Evolutionary conservation across 139 green algal species (phyloP), one percentile per base, ranked within the genome.

Genomic region (Chlorella sp.): DNA sequence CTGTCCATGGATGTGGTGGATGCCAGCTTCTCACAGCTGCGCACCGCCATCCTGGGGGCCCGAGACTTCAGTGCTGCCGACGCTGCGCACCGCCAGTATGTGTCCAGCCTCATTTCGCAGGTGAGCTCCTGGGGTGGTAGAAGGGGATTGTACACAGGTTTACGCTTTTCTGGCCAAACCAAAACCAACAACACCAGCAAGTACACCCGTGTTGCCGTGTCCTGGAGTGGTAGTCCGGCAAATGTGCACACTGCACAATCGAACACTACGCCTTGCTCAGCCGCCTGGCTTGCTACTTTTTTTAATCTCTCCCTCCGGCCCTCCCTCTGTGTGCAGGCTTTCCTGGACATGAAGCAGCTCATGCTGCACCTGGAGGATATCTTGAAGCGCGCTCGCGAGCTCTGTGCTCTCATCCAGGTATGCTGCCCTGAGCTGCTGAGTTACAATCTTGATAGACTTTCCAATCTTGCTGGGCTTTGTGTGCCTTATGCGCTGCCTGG

Each of bases 1-100:
- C 76, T 92, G 61, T 93, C 96, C 87, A 91, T 95, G n/a, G 97
- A 99, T 57, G 97, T 99, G 42, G 95, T 98, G 22, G 96, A 97
- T 85, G 89, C 91, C 32, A 92, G 94, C 90, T 96, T 92, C 73
- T 81, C 42, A 0, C 48, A 87, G 68, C 93, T 99, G 87, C 81
- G 91, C 40, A 48, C 92, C 11, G 82, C 87, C 15, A 90, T 98
- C 7, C 87, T 81, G 0, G 83, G 90, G 36, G 95, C 95, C 21
- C 81, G 93, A 68, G 96, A 97, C 89, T 97, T 97, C 87, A 92
- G 71, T 15, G 93, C 96, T 76, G 93, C 95, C 12, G 93, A 96
- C 87, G 87, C 91, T 11, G 92, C 95, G 28, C 96, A 98, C 76
- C 28, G 94, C 14, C 48, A 48, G 21, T 89, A 75, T 34, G 80